Base-by-base conservation (phyloP, 352 stramenopile genomes). In the Phytophthora quininea region DNA sequence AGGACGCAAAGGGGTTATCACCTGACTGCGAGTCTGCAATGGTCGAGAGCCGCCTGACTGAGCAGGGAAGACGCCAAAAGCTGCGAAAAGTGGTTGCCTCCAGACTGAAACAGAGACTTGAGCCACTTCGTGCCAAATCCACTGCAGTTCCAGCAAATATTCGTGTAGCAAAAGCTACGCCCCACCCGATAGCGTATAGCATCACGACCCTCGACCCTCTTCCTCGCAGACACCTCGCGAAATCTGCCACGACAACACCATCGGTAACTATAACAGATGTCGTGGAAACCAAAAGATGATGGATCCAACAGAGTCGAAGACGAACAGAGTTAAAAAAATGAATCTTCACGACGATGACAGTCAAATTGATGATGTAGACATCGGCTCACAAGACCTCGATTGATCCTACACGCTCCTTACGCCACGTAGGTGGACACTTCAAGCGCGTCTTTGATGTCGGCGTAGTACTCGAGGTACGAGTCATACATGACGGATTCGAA, bases 171-270 rank as follows among this genome's bases (percentile, higher is more conserved):
- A 70, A 61, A 3, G 74, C 67, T 15, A 67, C 58, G 2, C 79
- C 76, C 24, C 74, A 69, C 19, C 75, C 76, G n/a, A 62, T 78
- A 15, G 80, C 75, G 0, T 89, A 89, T 55, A 89, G 80, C 38
- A 66, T 89, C 27, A 83, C 77, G 58, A 80, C 53, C 24, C 56
- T 89, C 11, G 72, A 80, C 9, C 64, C 64, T 37, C 24, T 76
- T 33, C 58, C 58, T 4, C 69, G 64, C 37, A 56, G 58, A 14
- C 63, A 70, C 24, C 61, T 57, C 30, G 55, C 64, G 14, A 74
- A 69, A 64, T 31, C 32, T 7, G 11, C 54, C 10, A 50, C 15
- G n/a, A n/a, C 37, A 8, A 24, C 19, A 24, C 19, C 19, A 24
- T 24, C 19, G 0, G 19, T 24, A 24, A 24, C 19, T 24, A 24